Conservation (phyloP, 2,329 filamentous ascomycete species). For the Byssochlamys sp. region DNA sequence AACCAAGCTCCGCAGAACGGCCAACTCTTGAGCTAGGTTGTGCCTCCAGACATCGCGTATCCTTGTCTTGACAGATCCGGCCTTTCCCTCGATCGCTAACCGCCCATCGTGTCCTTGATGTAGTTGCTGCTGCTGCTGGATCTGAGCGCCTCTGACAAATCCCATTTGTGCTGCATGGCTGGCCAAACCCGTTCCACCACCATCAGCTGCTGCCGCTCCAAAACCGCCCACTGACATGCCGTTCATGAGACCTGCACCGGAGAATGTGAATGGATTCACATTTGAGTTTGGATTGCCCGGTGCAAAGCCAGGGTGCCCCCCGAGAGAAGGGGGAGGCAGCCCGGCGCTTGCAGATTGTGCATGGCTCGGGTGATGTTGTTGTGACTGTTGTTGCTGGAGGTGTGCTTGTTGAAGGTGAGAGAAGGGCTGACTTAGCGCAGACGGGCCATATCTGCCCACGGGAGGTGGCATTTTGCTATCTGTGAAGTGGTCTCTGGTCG, state of each 20-base stretch:
- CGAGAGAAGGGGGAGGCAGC: slow-evolving; percentile 50
- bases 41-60: slow-evolving; percentile 96
- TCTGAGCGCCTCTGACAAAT: slow-evolving; percentile 64
- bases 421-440: slow-evolving; percentile 52
- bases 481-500: slow-evolving; percentile 8
- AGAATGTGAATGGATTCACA: slow-evolving; percentile 54
- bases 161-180: slow-evolving; percentile 82
- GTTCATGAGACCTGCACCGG: slow-evolving; percentile 43
- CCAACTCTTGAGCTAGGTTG: slow-evolving; percentile 87
- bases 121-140: slow-evolving; percentile 51
- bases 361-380: slow-evolving; percentile 34
- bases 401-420: slow-evolving; percentile 46
- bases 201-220: slow-evolving; percentile 46
- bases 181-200: slow-evolving; percentile 60
- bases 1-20: slow-evolving; percentile 66
- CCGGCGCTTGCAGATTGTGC: slow-evolving; percentile 38
- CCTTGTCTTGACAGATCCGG: slow-evolving; percentile 56
- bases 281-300: slow-evolving; percentile 52
- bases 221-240: slow-evolving; percentile 50
- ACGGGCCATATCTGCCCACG: slow-evolving; percentile 48
- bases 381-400: slow-evolving; percentile 37
- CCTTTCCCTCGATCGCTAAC: slow-evolving; percentile 46
- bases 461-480: slow-evolving; percentile 47
- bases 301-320: slow-evolving; percentile 61
- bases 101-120: slow-evolving; percentile 43